phyloP scores from a whole-genome alignment of 1,284 basidiomycete genomes.

The Phenoliferia sp. region DNA sequence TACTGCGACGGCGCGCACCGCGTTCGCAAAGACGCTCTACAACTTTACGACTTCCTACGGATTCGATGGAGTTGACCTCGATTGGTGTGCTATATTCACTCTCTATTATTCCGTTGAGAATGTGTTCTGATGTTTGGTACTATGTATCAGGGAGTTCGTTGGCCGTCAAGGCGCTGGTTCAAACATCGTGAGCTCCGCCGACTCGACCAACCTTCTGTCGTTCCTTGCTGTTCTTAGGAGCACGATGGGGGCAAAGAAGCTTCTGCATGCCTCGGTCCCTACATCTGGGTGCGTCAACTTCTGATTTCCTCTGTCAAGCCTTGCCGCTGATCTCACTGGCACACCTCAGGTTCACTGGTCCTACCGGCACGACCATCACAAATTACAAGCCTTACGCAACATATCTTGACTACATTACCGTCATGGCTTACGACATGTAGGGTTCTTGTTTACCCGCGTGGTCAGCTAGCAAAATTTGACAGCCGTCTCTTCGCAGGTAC shows the following conservation, averaged over 20 bases:
- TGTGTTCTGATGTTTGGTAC: neutral
- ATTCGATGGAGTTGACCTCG: slow-evolving; percentile 79
- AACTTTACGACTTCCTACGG: slow-evolving; percentile 53
- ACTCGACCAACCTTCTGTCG: slow-evolving; percentile 64
- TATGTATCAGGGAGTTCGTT: neutral
- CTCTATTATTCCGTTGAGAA: neutral
- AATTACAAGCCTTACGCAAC: slow-evolving; percentile 5
- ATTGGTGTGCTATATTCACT: too few relatives aligned
- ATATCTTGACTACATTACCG: slow-evolving; percentile 24
- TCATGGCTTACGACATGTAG: slow-evolving; percentile 13
- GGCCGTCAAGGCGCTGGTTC: slow-evolving; percentile 28
- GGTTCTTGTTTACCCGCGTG: too few relatives aligned
- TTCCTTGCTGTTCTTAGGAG: slow-evolving; percentile 63
- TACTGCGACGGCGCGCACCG: slow-evolving; percentile 49
- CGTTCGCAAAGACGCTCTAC: slow-evolving; percentile 60
- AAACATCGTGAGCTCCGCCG: slow-evolving; percentile 56
- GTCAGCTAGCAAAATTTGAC: neutral
- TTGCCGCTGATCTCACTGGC: neutral
- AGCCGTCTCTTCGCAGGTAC: slow-evolving; percentile 9
- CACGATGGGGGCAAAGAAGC: slow-evolving; percentile 56
- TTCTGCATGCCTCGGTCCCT: slow-evolving; percentile 69
- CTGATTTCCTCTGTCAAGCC: neutral
- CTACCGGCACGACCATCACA: slow-evolving; percentile 45
- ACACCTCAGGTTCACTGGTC: slow-evolving; percentile 51
- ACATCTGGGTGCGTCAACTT: slow-evolving; percentile 49